These are phyloP conservation scores for Metrosideros polymorpha DNA, from an alignment of 441 rosid genomes.

Conservation along the genomic window DNA sequence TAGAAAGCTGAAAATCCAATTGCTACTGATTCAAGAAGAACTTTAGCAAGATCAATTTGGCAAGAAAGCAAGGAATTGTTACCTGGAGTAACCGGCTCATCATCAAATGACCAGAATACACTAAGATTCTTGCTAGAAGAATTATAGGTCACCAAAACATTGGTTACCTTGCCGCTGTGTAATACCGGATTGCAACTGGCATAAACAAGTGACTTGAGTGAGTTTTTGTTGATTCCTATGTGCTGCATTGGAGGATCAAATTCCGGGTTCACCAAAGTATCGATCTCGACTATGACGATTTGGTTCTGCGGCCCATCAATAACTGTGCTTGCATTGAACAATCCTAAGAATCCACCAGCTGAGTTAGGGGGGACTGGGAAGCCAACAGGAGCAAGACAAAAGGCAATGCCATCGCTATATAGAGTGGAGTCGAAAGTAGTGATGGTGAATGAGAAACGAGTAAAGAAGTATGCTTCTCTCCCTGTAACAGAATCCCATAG, in stretches of 20 bases:
- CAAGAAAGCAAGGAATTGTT: not conserved
- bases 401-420: not conserved
- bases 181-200: not conserved
- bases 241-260: not conserved
- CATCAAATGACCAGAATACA: not conserved
- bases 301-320: fast-evolving
- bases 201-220: not conserved
- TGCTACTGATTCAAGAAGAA: not conserved
- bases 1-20: not conserved
- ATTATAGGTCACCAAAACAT: not conserved
- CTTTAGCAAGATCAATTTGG: not conserved
- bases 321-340: not conserved
- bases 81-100: not conserved
- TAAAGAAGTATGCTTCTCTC: not conserved
- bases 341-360: not conserved
- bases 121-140: not conserved
- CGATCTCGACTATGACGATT: not conserved
- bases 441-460: not conserved
- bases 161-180: not conserved
- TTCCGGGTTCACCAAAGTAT: fast-evolving
- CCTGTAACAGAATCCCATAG: not conserved
- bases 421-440: fast-evolving
- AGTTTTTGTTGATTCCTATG: not conserved
- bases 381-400: not conserved
- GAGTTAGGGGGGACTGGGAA: not conserved